A percentile compares a stretch with the other conserved stretches of the same genome.
phyloP scores from a whole-genome alignment of 345 rosid species.

The Eucalyptus melliodora region DNA sequence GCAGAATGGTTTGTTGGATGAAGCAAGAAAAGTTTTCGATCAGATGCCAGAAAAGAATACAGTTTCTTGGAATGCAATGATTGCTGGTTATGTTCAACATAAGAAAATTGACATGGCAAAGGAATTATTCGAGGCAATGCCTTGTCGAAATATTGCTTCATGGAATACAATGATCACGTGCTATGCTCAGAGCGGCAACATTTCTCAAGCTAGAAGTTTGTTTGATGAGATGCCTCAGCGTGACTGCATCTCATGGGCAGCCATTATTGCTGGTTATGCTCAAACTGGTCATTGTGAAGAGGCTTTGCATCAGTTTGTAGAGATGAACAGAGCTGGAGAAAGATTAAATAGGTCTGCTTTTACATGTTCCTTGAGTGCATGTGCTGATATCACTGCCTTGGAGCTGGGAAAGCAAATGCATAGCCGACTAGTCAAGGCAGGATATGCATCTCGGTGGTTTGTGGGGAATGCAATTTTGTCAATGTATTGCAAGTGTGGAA shows the following conservation, averaged over 20 bases:
- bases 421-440: conserved; percentile 7
- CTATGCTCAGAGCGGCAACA: conserved; percentile 10
- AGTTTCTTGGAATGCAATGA: conserved; percentile 11
- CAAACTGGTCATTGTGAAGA: conserved; percentile 14
- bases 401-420: conserved; percentile 15
- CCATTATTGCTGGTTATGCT: conserved; percentile 18
- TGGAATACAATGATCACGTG: conserved; percentile 23
- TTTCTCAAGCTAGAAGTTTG: conserved; percentile 4
- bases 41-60: conserved; percentile 6
- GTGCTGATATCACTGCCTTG: conserved; percentile 9
- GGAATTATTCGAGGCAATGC: conserved; percentile 14
- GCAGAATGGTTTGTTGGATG: conserved; percentile 7
- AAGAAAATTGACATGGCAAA: background rate
- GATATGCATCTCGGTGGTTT: conserved; percentile 6
- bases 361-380: conserved; percentile 10
- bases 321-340: conserved; percentile 1
- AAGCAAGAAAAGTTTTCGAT: background rate
- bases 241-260: conserved; percentile 20
- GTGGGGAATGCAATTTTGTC: conserved; percentile 19
- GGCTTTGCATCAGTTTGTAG: conserved; percentile 3
- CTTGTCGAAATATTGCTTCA: conserved; percentile 11
- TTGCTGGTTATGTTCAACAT: background rate
- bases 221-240: conserved; percentile 10
- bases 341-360: background rate
- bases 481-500: conserved; percentile 16